phyloP scores from a whole-genome alignment of 176 grass and related monocot genomes.

The Bothriochloa decipiens region DNA sequence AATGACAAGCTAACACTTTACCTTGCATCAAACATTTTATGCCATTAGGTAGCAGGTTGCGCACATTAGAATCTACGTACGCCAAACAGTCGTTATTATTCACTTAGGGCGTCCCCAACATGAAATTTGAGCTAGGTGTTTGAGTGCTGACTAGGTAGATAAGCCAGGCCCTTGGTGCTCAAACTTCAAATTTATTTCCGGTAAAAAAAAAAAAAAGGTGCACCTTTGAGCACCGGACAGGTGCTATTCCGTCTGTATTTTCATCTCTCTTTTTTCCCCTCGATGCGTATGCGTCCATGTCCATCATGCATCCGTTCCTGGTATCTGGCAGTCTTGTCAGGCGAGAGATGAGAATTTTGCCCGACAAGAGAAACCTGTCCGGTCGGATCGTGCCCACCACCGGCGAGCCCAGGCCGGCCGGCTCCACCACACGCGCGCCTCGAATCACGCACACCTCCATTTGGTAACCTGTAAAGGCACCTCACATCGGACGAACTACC shows the following conservation, averaged over 20 bases:
- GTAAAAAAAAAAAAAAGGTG: not conserved
- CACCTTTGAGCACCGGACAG: constrained; percentile 38
- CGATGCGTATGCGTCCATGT: constrained; percentile 18
- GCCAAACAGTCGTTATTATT: too few species aligned
- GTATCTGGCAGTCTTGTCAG: constrained; percentile 44
- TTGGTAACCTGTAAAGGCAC: constrained; percentile 37
- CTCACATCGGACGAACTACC: not conserved
- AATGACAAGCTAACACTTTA: too few species aligned
- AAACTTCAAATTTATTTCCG: not conserved
- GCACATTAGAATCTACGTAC: too few species aligned
- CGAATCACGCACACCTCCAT: not conserved
- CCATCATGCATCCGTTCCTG: not conserved
- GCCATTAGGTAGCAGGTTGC: too few species aligned
- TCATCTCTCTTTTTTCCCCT: not conserved
- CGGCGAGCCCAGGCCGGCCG: not conserved
- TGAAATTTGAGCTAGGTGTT: too few species aligned
- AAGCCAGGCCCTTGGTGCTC: too few species aligned
- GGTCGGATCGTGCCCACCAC: constrained; percentile 29
- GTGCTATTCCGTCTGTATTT: constrained; percentile 25
- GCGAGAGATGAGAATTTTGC: constrained; percentile 33
- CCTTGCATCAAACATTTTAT: too few species aligned
- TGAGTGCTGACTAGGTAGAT: too few species aligned
- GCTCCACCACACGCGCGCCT: not conserved
- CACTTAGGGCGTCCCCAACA: too few species aligned
- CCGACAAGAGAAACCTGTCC: constrained; percentile 27